phyloP scores from a whole-genome alignment of 495 filamentous ascomycete genomes.

The Aspergillus sclerotioniger region DNA sequence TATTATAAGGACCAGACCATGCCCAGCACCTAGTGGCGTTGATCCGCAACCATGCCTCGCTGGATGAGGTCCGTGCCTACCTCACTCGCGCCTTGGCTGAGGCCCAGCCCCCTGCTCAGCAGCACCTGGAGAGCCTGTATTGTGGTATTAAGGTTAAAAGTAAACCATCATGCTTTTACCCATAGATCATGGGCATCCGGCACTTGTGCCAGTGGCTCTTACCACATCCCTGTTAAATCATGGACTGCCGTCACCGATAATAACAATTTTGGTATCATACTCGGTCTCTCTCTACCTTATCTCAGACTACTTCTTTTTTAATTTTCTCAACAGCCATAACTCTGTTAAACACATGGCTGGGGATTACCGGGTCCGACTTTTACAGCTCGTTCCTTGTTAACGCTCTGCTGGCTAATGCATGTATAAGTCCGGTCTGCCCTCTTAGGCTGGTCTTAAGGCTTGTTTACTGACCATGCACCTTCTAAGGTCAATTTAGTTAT shows the following conservation, averaged over 20 bases:
- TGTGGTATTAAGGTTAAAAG: conserved; percentile 7
- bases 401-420: conserved; percentile 42
- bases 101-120: background rate
- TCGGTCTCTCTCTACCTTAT: conserved; percentile 48
- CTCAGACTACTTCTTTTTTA: conserved; percentile 43
- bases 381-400: conserved; percentile 48
- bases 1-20: background rate
- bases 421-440: conserved; percentile 15
- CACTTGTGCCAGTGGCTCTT: conserved; percentile 9
- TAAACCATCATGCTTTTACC: conserved; percentile 2
- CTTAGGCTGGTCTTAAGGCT: background rate
- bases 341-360: conserved; percentile 38
- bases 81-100: conserved; percentile 2
- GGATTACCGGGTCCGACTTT: conserved; percentile 28
- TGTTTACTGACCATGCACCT: conserved; percentile 4
- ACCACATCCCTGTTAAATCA: conserved; percentile 20
- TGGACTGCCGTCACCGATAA: conserved; percentile 50
- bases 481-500: no score
- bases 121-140: background rate
- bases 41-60: conserved; percentile 5
- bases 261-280: conserved; percentile 45
- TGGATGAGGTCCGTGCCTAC: conserved; percentile 9
- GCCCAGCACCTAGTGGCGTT: background rate
- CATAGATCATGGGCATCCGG: conserved; percentile 17
- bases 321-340: conserved; percentile 34